Conservation (phyloP, 495 filamentous ascomycete species). For the Hypoxylon intermedium region DNA sequence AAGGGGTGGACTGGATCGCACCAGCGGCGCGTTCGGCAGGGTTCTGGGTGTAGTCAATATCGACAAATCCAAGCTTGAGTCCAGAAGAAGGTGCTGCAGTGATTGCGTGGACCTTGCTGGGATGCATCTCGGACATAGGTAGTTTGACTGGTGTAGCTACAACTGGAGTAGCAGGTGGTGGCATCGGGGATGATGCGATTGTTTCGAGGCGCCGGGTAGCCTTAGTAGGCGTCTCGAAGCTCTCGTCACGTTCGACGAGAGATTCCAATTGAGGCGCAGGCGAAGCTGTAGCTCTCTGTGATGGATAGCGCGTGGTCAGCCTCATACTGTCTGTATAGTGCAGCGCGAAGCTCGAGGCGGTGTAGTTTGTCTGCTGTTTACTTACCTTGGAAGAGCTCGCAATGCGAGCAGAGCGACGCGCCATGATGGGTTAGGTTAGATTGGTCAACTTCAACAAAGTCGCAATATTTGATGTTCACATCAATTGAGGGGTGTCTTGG, state of each 20-base stretch:
- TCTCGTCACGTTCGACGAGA: conserved; percentile 53
- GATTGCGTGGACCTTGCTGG: conserved; percentile 73
- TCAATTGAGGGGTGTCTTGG: not conserved
- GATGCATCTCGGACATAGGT: conserved; percentile 76
- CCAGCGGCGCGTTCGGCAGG: conserved; percentile 36
- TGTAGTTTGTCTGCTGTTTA: conserved; percentile 23
- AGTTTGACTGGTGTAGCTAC: conserved; percentile 60
- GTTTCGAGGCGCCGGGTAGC: conserved; percentile 40
- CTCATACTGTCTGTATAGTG: not conserved
- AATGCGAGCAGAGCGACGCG: conserved; percentile 58
- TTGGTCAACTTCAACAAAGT: conserved; percentile 3
- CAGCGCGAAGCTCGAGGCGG: conserved; percentile 14
- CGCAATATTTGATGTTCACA: not conserved
- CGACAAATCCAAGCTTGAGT: conserved; percentile 70
- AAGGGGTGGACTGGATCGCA: conserved; percentile 53
- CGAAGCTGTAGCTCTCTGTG: conserved; percentile 30
- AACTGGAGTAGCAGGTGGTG: conserved; percentile 50
- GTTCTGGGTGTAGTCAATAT: conserved; percentile 57
- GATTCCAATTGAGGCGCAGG: conserved; percentile 50
- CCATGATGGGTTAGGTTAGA: conserved; percentile 11
- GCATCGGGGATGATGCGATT: conserved; percentile 53
- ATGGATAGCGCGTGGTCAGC: not conserved
- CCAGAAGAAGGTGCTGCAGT: conserved; percentile 73
- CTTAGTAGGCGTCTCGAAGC: conserved; percentile 16
- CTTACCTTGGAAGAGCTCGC: conserved; percentile 54